These are phyloP conservation scores for Schizosaccharomyces cryophilus DNA, from an alignment of 805 yeast genomes.

Conservation along the genomic window DNA sequence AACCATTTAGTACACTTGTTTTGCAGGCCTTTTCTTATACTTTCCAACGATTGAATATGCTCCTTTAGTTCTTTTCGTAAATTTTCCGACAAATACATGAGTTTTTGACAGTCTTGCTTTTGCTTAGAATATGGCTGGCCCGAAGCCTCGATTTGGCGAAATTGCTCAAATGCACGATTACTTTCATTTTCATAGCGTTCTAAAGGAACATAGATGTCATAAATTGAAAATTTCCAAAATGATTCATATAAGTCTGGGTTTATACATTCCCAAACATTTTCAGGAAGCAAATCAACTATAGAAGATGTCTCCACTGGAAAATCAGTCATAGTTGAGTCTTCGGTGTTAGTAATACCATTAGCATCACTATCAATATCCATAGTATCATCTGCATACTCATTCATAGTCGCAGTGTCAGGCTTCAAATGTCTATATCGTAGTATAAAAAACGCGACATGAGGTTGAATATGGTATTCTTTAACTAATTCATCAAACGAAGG, in stretches of 20 bases:
- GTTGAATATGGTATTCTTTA: conserved; percentile 12
- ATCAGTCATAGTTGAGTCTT: not conserved
- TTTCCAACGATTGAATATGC: conserved; percentile 22
- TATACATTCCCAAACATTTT: conserved; percentile 12
- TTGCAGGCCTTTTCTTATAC: conserved; percentile 13
- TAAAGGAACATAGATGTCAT: conserved; percentile 38
- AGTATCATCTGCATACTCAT: conserved; percentile 7
- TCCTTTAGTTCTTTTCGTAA: conserved; percentile 17
- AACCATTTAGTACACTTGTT: conserved; percentile 14
- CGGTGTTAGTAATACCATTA: not conserved
- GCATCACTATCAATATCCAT: conserved; percentile 11
- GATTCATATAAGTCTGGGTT: conserved; percentile 23
- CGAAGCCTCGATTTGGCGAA: conserved; percentile 14
- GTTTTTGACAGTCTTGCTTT: conserved; percentile 2
- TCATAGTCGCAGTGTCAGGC: conserved; percentile 16
- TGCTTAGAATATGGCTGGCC: conserved; percentile 9
- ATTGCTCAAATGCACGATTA: not conserved
- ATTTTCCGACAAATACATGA: conserved; percentile 3
- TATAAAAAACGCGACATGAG: conserved; percentile 46
- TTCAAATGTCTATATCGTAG: conserved; percentile 37
- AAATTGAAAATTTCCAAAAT: conserved; percentile 53
- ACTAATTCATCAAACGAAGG: conserved; percentile 3
- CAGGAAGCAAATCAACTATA: conserved; percentile 8
- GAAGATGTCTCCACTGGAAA: not conserved
- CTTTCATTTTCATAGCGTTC: conserved; percentile 25